Evolutionary conservation across 441 rosid species (phyloP), one percentile per base, ranked within the genome.

Genomic region (Adansonia rubrostipa): DNA sequence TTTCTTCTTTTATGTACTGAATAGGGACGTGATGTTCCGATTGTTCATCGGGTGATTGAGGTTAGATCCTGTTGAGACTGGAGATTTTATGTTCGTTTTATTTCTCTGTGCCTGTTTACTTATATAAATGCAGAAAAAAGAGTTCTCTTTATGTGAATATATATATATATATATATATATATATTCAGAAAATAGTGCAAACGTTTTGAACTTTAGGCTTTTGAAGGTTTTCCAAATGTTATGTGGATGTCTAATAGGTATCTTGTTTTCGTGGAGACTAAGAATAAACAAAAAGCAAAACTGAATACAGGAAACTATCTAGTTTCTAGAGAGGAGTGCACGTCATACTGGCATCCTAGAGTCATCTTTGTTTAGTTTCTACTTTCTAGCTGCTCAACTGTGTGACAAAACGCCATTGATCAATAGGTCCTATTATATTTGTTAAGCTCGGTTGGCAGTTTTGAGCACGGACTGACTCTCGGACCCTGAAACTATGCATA

Each of bases 21-120:
- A 50, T 56, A 93, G 97, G 98, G 93, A 8, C 89, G 87, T 44
- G 81, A 79, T 17, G 85, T 95, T 81, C 99, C 99, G 3, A 93
- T 92, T 71, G 98, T 95, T 73, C 98, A 95, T 88, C 91, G 95
- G 51, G 98, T 89, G 11, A 87, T 92, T 79, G 85, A 91, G 91
- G 98, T 95, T 80, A 85, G 74, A 69, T 1, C 71, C 15, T 72
- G 51, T 62, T 14, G 4, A 47, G 36, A 28, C 36, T 28, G 36
- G 36, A 28, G 62, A 17, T 65, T 54, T 62, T 57, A 22, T 20
- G 40, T 20, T 24, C 47, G n/a, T 45, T 44, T 2, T 63, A 33
- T 64, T 14, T 64, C 45, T 56, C 45, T 56, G 28, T 72, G 68
- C 14, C n/a, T 64, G n/a, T 51, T 50, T 33, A 17, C 17, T 65